A percentile compares a stretch with the other conserved stretches of the same genome.
Conservation (phyloP, 306 rosid genomes). For the Prunus mira region DNA sequence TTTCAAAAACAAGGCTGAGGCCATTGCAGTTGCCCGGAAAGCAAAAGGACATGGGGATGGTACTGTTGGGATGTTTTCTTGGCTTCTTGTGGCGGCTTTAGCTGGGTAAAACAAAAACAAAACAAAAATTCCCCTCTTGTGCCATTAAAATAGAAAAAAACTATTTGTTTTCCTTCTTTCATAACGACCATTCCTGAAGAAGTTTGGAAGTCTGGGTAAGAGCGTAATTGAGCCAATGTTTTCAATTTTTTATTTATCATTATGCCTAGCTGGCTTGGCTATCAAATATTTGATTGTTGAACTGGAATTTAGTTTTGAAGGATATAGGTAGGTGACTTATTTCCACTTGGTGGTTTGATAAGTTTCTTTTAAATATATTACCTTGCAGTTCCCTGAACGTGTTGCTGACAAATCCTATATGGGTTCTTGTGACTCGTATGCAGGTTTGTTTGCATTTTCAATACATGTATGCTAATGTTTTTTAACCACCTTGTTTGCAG, state of each 20-base stretch:
- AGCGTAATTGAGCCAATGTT: not conserved
- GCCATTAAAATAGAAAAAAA: not conserved
- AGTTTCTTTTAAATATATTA: conserved; percentile 4
- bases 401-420: conserved; percentile 66
- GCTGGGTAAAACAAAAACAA: conserved; percentile 50
- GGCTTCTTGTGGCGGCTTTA: conserved; percentile 83
- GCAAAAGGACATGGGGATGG: conserved; percentile 70
- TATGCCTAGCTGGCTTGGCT: not conserved
- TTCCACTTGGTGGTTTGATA: conserved; percentile 4
- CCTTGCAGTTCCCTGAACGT: conserved; percentile 80
- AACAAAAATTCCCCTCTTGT: not conserved
- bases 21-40: conserved; percentile 65
- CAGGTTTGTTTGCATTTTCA: conserved; percentile 48
- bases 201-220: conserved; percentile 6
- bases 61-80: conserved; percentile 76
- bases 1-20: conserved; percentile 79
- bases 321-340: conserved; percentile 3
- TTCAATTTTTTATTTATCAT: not conserved
- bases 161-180: not conserved
- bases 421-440: conserved; percentile 95
- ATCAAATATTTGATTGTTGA: not conserved
- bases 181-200: not conserved
- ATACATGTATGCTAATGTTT: not conserved
- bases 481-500: not conserved
- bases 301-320: not conserved